A percentile compares a stretch with the other conserved stretches of the same genome.
These are phyloP conservation scores for Blastobotrys terrestris DNA, from an alignment of 805 yeast species.

Conservation along the genomic window DNA sequence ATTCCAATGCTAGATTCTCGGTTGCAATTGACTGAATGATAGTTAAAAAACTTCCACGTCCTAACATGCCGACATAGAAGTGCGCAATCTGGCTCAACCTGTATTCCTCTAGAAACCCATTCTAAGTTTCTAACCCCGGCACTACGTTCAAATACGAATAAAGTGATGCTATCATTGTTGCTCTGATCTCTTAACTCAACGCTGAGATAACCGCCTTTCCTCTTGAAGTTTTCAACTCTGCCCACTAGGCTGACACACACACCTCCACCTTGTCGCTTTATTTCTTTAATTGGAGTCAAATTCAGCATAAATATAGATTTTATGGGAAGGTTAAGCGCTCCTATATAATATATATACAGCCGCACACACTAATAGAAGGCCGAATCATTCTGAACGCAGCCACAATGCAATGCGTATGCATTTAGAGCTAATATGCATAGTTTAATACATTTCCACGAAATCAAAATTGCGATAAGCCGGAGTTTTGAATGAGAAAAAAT, in stretches of 20 bases:
- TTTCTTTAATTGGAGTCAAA: not conserved
- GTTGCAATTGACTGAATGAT: not conserved
- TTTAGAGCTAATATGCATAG: too few relatives aligned
- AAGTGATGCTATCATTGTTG: not conserved
- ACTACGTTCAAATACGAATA: not conserved
- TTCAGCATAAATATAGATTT: too few relatives aligned
- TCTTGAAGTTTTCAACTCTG: not conserved
- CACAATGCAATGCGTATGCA: too few relatives aligned
- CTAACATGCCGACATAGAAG: not conserved
- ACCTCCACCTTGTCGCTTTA: not conserved
- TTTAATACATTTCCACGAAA: too few relatives aligned
- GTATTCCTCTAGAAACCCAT: not conserved
- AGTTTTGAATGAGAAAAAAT: too few relatives aligned
- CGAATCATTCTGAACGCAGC: too few relatives aligned
- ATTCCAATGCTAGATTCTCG: not conserved
- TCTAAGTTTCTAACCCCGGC: not conserved
- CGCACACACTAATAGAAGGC: too few relatives aligned
- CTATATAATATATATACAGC: too few relatives aligned
- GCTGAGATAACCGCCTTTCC: not conserved
- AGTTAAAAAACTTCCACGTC: not conserved
- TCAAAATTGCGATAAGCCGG: too few relatives aligned
- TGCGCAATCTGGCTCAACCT: not conserved
- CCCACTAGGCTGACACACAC: not conserved
- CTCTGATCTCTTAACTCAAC: not conserved
- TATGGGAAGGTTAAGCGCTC: too few relatives aligned